phyloP scores from a whole-genome alignment of 768 basidiomycete species.

The Suillus discolor region DNA sequence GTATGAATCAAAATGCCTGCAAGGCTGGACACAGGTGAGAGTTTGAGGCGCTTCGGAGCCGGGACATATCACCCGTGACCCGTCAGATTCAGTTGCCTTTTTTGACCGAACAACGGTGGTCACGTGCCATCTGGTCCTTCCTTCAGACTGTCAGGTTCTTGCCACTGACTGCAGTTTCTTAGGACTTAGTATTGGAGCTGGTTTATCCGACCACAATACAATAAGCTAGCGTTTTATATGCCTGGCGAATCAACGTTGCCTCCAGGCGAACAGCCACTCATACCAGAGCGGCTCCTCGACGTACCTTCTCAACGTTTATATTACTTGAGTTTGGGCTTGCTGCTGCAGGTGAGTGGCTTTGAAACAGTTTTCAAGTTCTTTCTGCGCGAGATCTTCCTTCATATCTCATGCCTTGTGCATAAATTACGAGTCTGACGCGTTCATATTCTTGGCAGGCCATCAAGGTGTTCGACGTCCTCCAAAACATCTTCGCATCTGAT shows the following conservation, averaged over 20 bases:
- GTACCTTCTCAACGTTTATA: slow-evolving; percentile 82
- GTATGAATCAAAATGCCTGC: background rate
- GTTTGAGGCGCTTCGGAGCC: background rate
- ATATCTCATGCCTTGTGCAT: background rate
- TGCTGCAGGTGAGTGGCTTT: slow-evolving; percentile 64
- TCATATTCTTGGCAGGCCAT: slow-evolving; percentile 51
- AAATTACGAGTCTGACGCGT: background rate
- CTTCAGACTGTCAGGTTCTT: background rate
- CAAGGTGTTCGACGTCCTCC: slow-evolving; percentile 73
- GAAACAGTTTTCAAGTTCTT: background rate
- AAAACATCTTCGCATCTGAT: slow-evolving; percentile 50
- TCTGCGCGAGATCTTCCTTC: background rate
- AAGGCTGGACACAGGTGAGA: background rate
- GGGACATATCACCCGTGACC: background rate
- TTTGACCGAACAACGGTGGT: background rate
- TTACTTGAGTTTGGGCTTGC: slow-evolving; percentile 69
- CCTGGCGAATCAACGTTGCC: slow-evolving; percentile 13
- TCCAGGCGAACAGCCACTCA: slow-evolving; percentile 45
- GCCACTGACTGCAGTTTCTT: background rate
- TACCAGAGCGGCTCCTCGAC: slow-evolving; percentile 75
- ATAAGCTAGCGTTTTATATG: slow-evolving; percentile 9
- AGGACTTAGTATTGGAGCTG: background rate
- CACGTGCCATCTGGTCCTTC: slow-evolving; percentile 8
- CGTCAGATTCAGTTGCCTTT: background rate
- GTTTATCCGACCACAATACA: slow-evolving; percentile 1